Evolutionary conservation across 129 eudicot genomes (phyloP).

Genomic region (Silybum marianum): DNA sequence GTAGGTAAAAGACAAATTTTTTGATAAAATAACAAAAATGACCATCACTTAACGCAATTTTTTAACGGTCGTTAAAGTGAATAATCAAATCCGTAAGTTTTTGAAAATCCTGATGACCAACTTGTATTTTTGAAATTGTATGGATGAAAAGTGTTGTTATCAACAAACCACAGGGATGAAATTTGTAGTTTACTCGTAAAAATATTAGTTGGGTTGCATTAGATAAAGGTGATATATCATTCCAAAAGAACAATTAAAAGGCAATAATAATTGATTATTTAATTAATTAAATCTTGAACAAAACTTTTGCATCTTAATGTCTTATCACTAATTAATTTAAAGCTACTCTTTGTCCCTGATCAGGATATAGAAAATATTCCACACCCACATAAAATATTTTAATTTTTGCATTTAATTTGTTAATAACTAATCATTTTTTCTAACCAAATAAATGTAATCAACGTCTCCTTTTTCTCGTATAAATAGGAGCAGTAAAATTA

Average conservation of each 20-base stretch:
- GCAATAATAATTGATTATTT: conserved; percentile 30
- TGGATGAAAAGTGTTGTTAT: too few relatives aligned
- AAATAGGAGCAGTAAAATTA: too few relatives aligned
- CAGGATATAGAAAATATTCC: conserved; percentile 30
- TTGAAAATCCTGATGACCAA: too few relatives aligned
- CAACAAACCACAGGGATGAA: too few relatives aligned
- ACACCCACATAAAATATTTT: not conserved
- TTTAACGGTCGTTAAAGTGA: too few relatives aligned
- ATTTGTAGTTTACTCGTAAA: not conserved
- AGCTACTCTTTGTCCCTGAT: conserved; percentile 33
- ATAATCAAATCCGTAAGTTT: too few relatives aligned
- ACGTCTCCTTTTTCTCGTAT: too few relatives aligned
- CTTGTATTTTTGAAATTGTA: too few relatives aligned
- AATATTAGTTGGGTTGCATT: not conserved
- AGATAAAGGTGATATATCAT: conserved; percentile 5
- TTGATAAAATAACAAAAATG: too few relatives aligned
- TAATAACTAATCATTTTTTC: not conserved
- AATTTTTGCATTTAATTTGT: not conserved
- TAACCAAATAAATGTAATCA: not conserved
- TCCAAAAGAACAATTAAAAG: conserved; percentile 36
- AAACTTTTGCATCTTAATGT: conserved; percentile 29
- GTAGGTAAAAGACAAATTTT: too few relatives aligned
- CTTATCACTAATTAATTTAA: conserved; percentile 25
- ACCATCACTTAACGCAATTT: too few relatives aligned
- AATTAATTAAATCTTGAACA: conserved; percentile 20